Evolutionary conservation across 2,329 filamentous ascomycete species (phyloP).

Genomic region (Xylariaceae sp.): DNA sequence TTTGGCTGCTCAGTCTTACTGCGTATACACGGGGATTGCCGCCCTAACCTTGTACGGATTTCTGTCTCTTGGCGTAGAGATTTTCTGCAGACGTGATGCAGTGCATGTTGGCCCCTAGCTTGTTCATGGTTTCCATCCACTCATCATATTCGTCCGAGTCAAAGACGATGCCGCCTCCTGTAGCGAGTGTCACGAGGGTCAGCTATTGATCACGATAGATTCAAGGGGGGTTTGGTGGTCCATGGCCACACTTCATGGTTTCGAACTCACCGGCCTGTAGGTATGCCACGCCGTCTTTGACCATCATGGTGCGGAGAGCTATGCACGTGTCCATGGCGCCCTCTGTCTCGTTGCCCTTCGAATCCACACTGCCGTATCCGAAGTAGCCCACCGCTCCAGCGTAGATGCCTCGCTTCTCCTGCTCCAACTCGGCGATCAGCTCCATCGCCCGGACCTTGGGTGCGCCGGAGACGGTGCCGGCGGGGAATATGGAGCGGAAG

Average conservation of each 20-base stretch:
- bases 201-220: too few species aligned
- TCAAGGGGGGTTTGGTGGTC: slow-evolving; percentile 1
- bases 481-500: slow-evolving; percentile 93
- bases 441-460: slow-evolving; percentile 98
- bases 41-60: slow-evolving; percentile 7
- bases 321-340: slow-evolving; percentile 89
- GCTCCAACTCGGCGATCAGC: slow-evolving; percentile 88
- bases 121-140: slow-evolving; percentile 94
- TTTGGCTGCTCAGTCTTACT: too few species aligned
- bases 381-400: slow-evolving; percentile 97
- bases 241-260: slow-evolving; percentile 13
- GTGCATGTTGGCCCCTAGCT: slow-evolving; percentile 82
- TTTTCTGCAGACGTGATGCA: slow-evolving; percentile 82
- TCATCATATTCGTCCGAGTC: slow-evolving; percentile 89
- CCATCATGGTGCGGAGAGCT: slow-evolving; percentile 83
- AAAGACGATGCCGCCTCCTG: slow-evolving; percentile 83
- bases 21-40: not conserved
- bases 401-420: slow-evolving; percentile 91
- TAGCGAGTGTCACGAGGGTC: not conserved
- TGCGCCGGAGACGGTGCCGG: slow-evolving; percentile 89
- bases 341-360: slow-evolving; percentile 58
- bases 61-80: slow-evolving; percentile 40
- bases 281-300: slow-evolving; percentile 87
- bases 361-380: slow-evolving; percentile 70
- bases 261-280: slow-evolving; percentile 71